phyloP scores from a whole-genome alignment of 2,329 filamentous ascomycete species.

The Fusarium mexicanum region DNA sequence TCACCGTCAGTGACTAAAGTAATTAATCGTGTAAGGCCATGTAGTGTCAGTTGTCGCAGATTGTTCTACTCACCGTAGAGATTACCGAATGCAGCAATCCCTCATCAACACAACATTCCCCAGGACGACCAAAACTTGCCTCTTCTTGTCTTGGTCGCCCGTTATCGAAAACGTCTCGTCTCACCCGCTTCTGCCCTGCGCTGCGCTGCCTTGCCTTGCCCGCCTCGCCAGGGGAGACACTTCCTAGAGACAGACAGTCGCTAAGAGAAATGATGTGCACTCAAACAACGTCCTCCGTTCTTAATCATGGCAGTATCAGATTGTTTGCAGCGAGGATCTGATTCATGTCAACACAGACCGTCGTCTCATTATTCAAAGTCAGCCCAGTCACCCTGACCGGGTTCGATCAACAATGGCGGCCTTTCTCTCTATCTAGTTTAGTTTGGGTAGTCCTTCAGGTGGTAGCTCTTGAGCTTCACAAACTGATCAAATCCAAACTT shows the following conservation, averaged over 20 bases:
- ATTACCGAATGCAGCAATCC: slow-evolving; percentile 26
- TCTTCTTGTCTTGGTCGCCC: slow-evolving; percentile 12
- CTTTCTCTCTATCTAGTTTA: slow-evolving; percentile 44
- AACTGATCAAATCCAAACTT: slow-evolving; percentile 95
- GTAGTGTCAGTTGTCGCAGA: slow-evolving; percentile 23
- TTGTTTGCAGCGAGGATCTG: slow-evolving; percentile 21
- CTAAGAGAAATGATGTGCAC: slow-evolving; percentile 28
- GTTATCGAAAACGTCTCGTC: slow-evolving; percentile 33
- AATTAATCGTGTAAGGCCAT: not conserved
- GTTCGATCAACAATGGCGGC: not conserved
- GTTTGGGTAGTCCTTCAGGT: slow-evolving; percentile 84
- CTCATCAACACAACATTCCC: not conserved
- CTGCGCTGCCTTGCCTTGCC: not conserved
- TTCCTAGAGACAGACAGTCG: slow-evolving; percentile 30
- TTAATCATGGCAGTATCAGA: not conserved
- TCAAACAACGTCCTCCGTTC: not conserved
- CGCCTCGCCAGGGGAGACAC: slow-evolving; percentile 9
- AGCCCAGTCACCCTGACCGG: slow-evolving; percentile 14
- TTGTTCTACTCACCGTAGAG: slow-evolving; percentile 11
- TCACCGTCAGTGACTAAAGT: not conserved
- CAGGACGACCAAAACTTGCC: not conserved
- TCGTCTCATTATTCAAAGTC: slow-evolving; percentile 22
- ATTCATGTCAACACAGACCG: slow-evolving; percentile 8
- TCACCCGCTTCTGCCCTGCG: slow-evolving; percentile 5
- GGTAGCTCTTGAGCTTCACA: slow-evolving; percentile 94